Evolutionary conservation across 306 rosid species (phyloP), one percentile per base, ranked within the genome.

Genomic region (Astragalus membranaceus): DNA sequence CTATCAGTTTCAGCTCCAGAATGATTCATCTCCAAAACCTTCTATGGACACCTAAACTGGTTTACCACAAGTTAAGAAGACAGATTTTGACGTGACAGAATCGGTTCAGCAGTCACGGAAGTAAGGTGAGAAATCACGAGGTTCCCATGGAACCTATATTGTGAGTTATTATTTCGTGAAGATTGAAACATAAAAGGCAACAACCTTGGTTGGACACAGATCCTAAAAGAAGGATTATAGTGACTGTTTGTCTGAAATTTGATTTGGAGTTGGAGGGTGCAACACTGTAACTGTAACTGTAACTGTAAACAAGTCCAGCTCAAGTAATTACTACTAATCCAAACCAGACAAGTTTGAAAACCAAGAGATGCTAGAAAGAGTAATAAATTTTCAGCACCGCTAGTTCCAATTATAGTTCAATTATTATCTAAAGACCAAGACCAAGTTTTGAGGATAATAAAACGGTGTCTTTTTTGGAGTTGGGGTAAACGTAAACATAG

Each of bases 131-230:
- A 70, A 14, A 65, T 76, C 85, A 61, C 32, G 68, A 50, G 76
- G 64, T 76, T 78, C 75, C 63, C 65, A 11, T 48, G 75, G 54
- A 5, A 14, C 65, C 29, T 67, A 80, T 65, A 81, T 71, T 54
- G 87, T 82, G 89, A 71, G 29, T 41, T 48, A 58, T 81, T 86
- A 58, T 81, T 86, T 58, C 75, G 84, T 85, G 91, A 79, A 76
- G 46, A 67, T 51, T 69, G 66, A 80, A 82, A 76, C 79, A 54
- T 68, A 83, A 78, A 62, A 41, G 62, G 64, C 87, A 88, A 70
- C 78, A 3, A 59, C 59, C 51, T 67, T 44, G 26, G 52, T 67
- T 44, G 33, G 61, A 63, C 43, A 41, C 59, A 47, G 50, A 30
- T 41, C 67, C 49, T 63, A 55, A 64, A 58, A 50, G 30, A 57